Percentiles rank a stretch among this genome's conserved stretches.
Conservation (phyloP, 2,329 filamentous ascomycete species). For the Neofusicoccum umdonicola region DNA sequence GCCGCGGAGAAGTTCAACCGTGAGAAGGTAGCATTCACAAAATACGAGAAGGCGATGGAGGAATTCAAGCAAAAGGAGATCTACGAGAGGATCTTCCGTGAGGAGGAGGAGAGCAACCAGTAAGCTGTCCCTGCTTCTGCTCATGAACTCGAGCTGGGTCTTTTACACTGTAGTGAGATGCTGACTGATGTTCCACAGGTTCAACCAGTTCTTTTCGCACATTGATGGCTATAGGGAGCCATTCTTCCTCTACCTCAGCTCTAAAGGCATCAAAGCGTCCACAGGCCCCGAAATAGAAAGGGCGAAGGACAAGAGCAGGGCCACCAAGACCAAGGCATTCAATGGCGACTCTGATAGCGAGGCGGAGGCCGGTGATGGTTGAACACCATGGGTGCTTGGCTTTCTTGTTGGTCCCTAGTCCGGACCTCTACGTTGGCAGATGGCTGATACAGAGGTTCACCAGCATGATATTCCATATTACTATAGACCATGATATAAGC, state of each 20-base stretch:
- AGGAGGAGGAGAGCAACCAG: constrained; percentile 85
- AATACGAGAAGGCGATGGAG: constrained; percentile 73
- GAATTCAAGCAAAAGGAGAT: constrained; percentile 92
- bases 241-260: constrained; percentile 50
- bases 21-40: constrained; percentile 73
- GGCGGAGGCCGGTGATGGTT: constrained; percentile 13
- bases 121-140: constrained; percentile 49
- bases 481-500: background rate
- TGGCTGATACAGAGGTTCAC: background rate
- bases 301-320: background rate
- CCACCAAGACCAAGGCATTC: constrained; percentile 1
- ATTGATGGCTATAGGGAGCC: constrained; percentile 51
- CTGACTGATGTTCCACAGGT: constrained; percentile 30
- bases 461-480: background rate
- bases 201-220: constrained; percentile 51
- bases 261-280: constrained; percentile 47
- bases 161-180: background rate
- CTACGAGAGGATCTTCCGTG: constrained; percentile 84
- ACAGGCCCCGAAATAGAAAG: constrained; percentile 19
- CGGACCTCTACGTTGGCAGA: background rate
- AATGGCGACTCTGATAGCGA: constrained; percentile 10
- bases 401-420: background rate
- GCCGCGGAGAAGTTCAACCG: constrained; percentile 62
- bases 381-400: background rate
- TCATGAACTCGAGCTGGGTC: too few species aligned